These are phyloP conservation scores for Melanomma pulvis-pyrius DNA, from an alignment of 495 filamentous ascomycete genomes.

Conservation along the genomic window DNA sequence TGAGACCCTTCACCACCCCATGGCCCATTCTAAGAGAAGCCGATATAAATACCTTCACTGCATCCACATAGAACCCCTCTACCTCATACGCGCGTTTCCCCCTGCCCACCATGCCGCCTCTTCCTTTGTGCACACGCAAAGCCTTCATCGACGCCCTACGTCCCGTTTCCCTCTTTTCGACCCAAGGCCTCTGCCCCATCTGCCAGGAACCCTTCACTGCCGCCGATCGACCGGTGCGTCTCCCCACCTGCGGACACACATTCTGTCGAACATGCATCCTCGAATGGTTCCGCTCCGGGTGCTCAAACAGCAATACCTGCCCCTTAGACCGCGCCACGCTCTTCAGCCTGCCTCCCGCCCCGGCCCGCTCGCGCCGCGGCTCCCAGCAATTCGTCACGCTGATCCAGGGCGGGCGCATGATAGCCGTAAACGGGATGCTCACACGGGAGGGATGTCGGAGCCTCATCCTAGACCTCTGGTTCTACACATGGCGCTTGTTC, in stretches of 20 bases:
- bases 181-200: background rate
- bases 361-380: no score
- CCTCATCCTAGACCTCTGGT: background rate
- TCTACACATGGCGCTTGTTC: background rate
- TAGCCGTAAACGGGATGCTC: background rate
- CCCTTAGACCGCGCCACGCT: background rate
- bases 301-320: background rate
- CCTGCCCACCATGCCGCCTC: no score
- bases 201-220: background rate
- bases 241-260: background rate
- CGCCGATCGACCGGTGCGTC: background rate
- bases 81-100: no score
- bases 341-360: background rate
- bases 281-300: background rate
- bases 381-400: background rate
- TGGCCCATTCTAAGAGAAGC: no score
- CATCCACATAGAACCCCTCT: no score
- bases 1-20: no score
- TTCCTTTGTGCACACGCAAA: no score
- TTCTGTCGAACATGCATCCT: conserved; percentile 1
- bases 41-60: no score
- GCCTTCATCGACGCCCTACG: no score
- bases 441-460: background rate
- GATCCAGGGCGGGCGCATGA: background rate
- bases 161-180: background rate